phyloP scores from a whole-genome alignment of 2,329 filamentous ascomycete genomes.

The Graphiopsis chlorocephala region DNA sequence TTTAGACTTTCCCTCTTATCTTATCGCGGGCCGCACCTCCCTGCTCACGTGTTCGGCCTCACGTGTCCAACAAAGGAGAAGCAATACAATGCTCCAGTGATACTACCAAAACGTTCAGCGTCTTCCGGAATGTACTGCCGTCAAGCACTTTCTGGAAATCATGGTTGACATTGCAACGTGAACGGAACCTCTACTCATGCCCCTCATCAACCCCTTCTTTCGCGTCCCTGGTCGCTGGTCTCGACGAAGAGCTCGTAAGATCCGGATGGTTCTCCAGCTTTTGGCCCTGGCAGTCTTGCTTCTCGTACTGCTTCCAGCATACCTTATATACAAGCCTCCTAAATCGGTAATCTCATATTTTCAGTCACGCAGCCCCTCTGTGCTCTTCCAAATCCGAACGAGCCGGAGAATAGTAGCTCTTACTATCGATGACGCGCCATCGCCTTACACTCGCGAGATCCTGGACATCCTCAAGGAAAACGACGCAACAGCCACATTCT shows the following conservation, averaged over 20 bases:
- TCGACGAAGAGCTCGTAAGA: slow-evolving; percentile 29
- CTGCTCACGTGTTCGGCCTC: background rate
- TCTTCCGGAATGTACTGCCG: background rate
- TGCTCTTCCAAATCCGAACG: slow-evolving; percentile 68
- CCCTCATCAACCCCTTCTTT: slow-evolving; percentile 33
- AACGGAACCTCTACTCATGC: slow-evolving; percentile 22
- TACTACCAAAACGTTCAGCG: background rate
- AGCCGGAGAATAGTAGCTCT: slow-evolving; percentile 69
- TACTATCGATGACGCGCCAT: slow-evolving; percentile 85
- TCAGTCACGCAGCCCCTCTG: slow-evolving; percentile 69
- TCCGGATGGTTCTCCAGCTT: slow-evolving; percentile 31
- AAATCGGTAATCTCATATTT: slow-evolving; percentile 68
- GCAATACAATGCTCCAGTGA: background rate
- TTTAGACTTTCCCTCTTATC: background rate
- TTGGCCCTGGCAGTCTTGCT: slow-evolving; percentile 25
- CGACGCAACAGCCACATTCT: slow-evolving; percentile 76
- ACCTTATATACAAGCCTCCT: slow-evolving; percentile 79
- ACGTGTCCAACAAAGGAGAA: background rate
- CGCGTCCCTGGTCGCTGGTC: slow-evolving; percentile 34
- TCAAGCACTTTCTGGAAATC: background rate
- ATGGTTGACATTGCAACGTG: background rate
- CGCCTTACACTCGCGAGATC: slow-evolving; percentile 67
- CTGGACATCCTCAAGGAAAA: slow-evolving; percentile 63
- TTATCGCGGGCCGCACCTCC: background rate
- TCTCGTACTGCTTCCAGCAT: slow-evolving; percentile 49